Evolutionary conservation across 2,329 filamentous ascomycete genomes (phyloP), one percentile per base, ranked within the genome.

Genomic region (Fusarium piperis): DNA sequence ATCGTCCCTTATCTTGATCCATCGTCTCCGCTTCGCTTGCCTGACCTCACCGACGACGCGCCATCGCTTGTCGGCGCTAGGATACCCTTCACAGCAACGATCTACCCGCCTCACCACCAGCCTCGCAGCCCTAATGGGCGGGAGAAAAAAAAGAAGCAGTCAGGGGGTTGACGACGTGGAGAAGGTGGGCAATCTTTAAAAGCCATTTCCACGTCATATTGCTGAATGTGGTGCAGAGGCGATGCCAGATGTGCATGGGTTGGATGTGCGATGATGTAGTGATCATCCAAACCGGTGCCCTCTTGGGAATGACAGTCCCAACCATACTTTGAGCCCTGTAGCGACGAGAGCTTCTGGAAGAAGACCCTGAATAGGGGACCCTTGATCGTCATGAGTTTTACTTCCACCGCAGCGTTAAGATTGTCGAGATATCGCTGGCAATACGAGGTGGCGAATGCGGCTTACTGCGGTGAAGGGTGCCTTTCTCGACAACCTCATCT

Each of bases 211-310:
- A 52, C 58, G 58, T 39, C 58, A 60, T 60, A 12, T 20, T 32
- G 44, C 44, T 53, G 44, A 30, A 53, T 53, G 32, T 60, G 58
- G 58, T 23, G 44, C 41, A 33, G 33, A 52, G 38, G 46, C 58
- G 69, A 70, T 67, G 65, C 55, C 55, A 72, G 66, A 70, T 57
- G 62, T 59, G 60, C 70, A 73, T 70, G 70, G 70, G 70, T 72
- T 59, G 59, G 63, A 73, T 53, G 70, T 72, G 46, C 62, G 63
- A 72, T 73, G 70, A 72, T 72, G 70, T 73, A 72, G 70, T 73
- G 70, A 72, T 72, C 70, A 71, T 65, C 70, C 59, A 55, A 53
- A 64, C 55, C 20, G 48, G 59, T 73, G 56, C 70, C 70, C 36
- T 36, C 38, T 72, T 72, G n/a, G 70, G 70, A 63, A 67, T 73